Percentiles rank a stretch among this genome's conserved stretches.
These are phyloP conservation scores for Buxus sempervirens DNA, from an alignment of 164 flowering plant genomes.

Conservation along the genomic window DNA sequence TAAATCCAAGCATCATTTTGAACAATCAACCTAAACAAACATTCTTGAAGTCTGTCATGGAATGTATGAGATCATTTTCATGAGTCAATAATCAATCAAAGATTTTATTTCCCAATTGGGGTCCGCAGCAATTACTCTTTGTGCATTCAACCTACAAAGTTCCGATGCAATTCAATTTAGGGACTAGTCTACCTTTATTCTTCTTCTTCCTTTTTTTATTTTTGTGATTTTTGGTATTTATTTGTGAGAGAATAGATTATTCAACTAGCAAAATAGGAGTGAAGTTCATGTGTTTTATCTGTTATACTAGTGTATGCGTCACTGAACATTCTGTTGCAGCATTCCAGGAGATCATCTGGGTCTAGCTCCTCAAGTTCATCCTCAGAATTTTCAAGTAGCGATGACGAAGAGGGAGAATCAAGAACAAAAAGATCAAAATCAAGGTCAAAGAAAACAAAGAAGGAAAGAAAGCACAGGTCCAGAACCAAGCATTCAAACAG, in stretches of 20 bases:
- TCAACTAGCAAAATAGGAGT: background rate
- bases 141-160: too few species aligned
- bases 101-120: too few species aligned
- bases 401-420: constrained; percentile 64
- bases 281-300: background rate
- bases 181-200: too few species aligned
- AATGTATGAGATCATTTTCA: too few species aligned
- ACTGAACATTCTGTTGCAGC: constrained; percentile 37
- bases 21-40: too few species aligned
- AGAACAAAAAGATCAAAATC: constrained; percentile 64
- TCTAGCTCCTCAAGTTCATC: constrained; percentile 74
- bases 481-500: constrained; percentile 46
- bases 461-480: constrained; percentile 70
- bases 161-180: too few species aligned
- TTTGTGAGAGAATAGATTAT: background rate
- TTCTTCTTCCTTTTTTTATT: too few species aligned
- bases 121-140: too few species aligned
- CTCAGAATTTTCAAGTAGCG: constrained; percentile 72
- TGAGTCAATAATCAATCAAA: too few species aligned
- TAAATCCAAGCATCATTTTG: too few species aligned
- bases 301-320: background rate
- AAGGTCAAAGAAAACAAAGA: constrained; percentile 61
- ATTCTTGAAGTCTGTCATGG: too few species aligned
- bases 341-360: constrained; percentile 59
- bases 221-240: too few species aligned